Evolutionary conservation across 345 rosid species (phyloP).

Genomic region (Camelina hispida): DNA sequence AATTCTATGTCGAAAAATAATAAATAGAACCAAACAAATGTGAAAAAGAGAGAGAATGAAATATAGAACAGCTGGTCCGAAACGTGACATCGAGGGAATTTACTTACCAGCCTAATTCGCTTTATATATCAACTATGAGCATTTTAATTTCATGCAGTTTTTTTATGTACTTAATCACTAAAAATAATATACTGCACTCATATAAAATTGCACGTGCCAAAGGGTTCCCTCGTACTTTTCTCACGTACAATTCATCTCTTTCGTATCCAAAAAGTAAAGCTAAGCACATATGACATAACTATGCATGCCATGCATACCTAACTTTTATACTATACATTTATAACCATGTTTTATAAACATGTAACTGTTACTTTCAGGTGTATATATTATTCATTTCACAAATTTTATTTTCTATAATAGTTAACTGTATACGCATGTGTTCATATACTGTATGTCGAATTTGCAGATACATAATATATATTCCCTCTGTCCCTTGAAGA

Average conservation of each 20-base stretch:
- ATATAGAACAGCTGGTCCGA: constrained; percentile 37
- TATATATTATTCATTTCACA: neutral
- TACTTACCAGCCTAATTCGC: constrained; percentile 27
- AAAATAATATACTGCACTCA: constrained; percentile 10
- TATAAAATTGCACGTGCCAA: constrained; percentile 41
- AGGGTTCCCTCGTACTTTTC: constrained; percentile 23
- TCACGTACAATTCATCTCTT: constrained; percentile 36
- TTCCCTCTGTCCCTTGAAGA: no score
- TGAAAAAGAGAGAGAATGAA: constrained; percentile 23
- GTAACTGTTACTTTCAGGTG: neutral
- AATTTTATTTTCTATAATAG: neutral
- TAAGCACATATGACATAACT: constrained; percentile 39
- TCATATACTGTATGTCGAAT: neutral
- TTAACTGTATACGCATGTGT: constrained; percentile 1
- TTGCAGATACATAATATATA: constrained; percentile 8
- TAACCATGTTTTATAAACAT: constrained; percentile 12
- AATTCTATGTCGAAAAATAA: neutral
- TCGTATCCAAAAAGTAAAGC: constrained; percentile 44
- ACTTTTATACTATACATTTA: neutral
- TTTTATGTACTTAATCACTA: neutral
- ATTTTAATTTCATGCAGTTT: constrained; percentile 19
- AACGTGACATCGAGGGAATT: constrained; percentile 39
- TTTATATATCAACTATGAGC: constrained; percentile 15
- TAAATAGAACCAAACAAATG: neutral
- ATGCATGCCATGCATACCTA: constrained; percentile 25